These are phyloP conservation scores for Magnolia kwangsiensis DNA, from an alignment of 164 flowering plant genomes.

Conservation along the genomic window DNA sequence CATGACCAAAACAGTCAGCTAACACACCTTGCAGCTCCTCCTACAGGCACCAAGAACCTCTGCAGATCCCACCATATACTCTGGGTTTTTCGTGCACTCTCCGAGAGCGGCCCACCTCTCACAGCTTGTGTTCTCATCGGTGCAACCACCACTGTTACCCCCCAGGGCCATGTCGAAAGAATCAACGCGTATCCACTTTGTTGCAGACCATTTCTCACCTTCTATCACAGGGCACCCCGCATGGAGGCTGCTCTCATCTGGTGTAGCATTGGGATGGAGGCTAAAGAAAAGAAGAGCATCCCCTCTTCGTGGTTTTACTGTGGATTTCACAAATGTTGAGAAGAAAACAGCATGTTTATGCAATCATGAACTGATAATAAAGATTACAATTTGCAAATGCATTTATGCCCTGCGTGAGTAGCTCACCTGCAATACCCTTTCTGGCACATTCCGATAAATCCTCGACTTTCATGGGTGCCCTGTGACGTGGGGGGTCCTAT, in stretches of 20 bases:
- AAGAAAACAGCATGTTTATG: not conserved
- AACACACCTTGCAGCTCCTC: conserved; percentile 83
- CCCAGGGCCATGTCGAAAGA: conserved; percentile 58
- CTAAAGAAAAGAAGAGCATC: conserved; percentile 96
- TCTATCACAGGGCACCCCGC: conserved; percentile 90
- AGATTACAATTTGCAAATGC: not conserved
- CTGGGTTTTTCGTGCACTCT: conserved; percentile 83
- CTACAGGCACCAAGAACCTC: conserved; percentile 77
- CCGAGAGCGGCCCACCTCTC: conserved; percentile 87
- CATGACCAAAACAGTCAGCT: conserved; percentile 57
- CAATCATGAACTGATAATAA: not conserved
- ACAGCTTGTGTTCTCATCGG: conserved; percentile 62
- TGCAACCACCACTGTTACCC: conserved; percentile 36
- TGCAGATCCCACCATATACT: conserved; percentile 85
- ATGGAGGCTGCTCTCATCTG: conserved; percentile 78
- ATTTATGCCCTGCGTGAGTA: not conserved
- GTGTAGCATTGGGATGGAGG: conserved; percentile 63
- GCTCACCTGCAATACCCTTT: conserved; percentile 81
- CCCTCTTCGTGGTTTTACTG: conserved; percentile 87
- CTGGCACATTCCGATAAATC: conserved; percentile 82
- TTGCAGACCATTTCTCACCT: conserved; percentile 99
- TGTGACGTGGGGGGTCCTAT: conserved; percentile 58
- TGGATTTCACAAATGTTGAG: conserved; percentile 3
- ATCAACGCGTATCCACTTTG: conserved; percentile 97
- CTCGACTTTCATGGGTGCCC: conserved; percentile 28